A percentile compares a stretch with the other conserved stretches of the same genome.
Evolutionary conservation across 208 protist species (phyloP).

Genomic region (Leishmania turanica): DNA sequence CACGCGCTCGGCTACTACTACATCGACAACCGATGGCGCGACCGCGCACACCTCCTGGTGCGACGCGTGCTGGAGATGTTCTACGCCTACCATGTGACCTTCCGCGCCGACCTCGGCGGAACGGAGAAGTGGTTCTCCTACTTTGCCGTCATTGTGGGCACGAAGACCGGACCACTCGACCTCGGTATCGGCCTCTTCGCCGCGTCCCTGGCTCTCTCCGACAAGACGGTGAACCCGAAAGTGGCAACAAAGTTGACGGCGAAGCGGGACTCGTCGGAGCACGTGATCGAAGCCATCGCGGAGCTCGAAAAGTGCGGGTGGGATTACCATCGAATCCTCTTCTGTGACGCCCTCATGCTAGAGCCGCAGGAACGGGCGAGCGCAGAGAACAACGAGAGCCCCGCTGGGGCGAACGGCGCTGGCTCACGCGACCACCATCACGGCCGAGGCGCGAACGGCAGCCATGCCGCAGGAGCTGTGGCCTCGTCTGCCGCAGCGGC

Average conservation of each 20-base stretch:
- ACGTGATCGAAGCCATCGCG: slow-evolving; percentile 44
- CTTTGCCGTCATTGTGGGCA: slow-evolving; percentile 61
- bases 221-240: slow-evolving; percentile 47
- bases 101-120: slow-evolving; percentile 35
- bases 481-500: background rate
- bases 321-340: slow-evolving; percentile 58
- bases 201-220: slow-evolving; percentile 43
- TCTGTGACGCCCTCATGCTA: slow-evolving; percentile 46
- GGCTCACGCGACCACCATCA: slow-evolving; percentile 6
- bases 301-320: slow-evolving; percentile 67
- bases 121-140: slow-evolving; percentile 42
- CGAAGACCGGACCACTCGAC: slow-evolving; percentile 75
- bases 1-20: slow-evolving; percentile 53
- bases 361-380: slow-evolving; percentile 33
- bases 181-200: slow-evolving; percentile 73
- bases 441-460: slow-evolving; percentile 5
- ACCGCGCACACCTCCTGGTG: slow-evolving; percentile 44
- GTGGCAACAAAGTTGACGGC: slow-evolving; percentile 30
- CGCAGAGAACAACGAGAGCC: slow-evolving; percentile 5
- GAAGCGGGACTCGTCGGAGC: slow-evolving; percentile 45
- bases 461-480: background rate
- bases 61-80: slow-evolving; percentile 49
- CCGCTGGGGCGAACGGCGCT: background rate
- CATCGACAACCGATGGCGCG: slow-evolving; percentile 47
- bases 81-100: slow-evolving; percentile 51